These are phyloP conservation scores for Gynochthodes officinalis DNA, from an alignment of 257 asterid species.

Conservation along the genomic window DNA sequence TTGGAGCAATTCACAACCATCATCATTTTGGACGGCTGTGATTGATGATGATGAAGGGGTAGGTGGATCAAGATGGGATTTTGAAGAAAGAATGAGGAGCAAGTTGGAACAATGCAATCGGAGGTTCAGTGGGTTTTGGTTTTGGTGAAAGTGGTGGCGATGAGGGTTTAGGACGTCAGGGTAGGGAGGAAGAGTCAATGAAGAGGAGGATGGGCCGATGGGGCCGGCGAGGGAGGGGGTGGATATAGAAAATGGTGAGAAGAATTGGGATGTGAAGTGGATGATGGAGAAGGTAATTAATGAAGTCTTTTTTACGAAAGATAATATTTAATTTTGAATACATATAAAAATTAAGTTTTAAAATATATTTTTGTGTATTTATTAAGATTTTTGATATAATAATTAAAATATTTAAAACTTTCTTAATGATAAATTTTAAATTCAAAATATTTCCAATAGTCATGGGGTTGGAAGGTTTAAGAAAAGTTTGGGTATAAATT, in stretches of 20 bases:
- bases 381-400: too few relatives aligned
- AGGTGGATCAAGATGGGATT: background rate
- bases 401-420: too few relatives aligned
- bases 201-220: background rate
- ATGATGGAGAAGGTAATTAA: too few relatives aligned
- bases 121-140: background rate
- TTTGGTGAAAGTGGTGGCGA: background rate
- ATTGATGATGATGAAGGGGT: background rate
- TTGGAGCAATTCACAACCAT: conserved; percentile 71
- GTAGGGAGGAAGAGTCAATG: background rate
- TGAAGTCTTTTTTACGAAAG: too few relatives aligned
- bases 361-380: too few relatives aligned
- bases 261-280: background rate
- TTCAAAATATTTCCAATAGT: too few relatives aligned
- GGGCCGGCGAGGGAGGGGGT: background rate
- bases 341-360: too few relatives aligned
- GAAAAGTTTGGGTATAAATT: too few relatives aligned
- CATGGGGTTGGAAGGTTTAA: too few relatives aligned
- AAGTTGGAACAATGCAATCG: too few relatives aligned
- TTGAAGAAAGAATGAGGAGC: background rate
- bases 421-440: too few relatives aligned
- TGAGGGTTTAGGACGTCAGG: background rate
- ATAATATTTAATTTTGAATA: too few relatives aligned
- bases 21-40: conserved; percentile 32
- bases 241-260: background rate